Conservation (phyloP, 2,329 filamentous ascomycete species). For the Aspergillus chevalieri region DNA sequence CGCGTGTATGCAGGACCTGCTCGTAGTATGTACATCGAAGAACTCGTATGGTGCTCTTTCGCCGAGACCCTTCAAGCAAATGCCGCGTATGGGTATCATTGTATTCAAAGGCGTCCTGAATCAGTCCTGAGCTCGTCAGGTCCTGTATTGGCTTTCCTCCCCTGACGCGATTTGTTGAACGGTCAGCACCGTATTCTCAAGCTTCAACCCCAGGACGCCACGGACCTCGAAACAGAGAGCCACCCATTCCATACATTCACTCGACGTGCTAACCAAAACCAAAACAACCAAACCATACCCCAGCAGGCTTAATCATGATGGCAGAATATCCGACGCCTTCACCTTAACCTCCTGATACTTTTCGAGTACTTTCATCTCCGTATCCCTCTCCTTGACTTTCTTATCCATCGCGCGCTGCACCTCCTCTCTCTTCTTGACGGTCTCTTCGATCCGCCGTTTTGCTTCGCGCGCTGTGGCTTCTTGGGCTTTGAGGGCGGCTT, state of each 20-base stretch:
- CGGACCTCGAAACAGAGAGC: too few relatives aligned
- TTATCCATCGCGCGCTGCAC: conserved; percentile 38
- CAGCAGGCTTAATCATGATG: conserved; percentile 14
- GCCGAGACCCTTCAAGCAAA: too few relatives aligned
- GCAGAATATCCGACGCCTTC: conserved; percentile 26
- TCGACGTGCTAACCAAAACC: not conserved
- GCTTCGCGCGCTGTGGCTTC: conserved; percentile 33
- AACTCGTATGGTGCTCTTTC: too few relatives aligned
- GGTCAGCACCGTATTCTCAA: too few relatives aligned
- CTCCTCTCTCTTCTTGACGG: conserved; percentile 32
- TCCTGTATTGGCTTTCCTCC: too few relatives aligned
- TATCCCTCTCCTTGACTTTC: conserved; percentile 38
- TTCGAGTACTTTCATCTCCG: conserved; percentile 36
- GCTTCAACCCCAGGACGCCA: too few relatives aligned
- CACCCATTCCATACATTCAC: not conserved
- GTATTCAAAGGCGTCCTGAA: too few relatives aligned
- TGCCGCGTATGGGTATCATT: too few relatives aligned
- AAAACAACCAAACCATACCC: not conserved
- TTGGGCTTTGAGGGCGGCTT: conserved; percentile 32
- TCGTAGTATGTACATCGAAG: too few relatives aligned
- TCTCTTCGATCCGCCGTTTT: conserved; percentile 31
- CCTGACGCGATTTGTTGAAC: too few relatives aligned
- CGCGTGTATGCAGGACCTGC: too few relatives aligned
- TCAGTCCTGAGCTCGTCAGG: too few relatives aligned
- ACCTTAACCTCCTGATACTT: conserved; percentile 38